These are phyloP conservation scores for Handroanthus guayacan DNA, from an alignment of 257 asterid genomes.

Conservation along the genomic window DNA sequence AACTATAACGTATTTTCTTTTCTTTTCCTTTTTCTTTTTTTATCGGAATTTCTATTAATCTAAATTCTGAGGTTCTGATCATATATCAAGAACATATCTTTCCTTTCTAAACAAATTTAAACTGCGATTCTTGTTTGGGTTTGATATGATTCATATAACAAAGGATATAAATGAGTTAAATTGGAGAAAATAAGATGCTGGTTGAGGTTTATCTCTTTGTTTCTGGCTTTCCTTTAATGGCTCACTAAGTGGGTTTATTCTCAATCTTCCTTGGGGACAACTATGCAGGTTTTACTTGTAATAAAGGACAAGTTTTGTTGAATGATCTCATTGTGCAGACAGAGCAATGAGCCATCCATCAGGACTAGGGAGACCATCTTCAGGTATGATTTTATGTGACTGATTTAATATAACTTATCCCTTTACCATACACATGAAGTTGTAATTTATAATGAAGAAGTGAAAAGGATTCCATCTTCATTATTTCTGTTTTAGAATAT, in stretches of 20 bases:
- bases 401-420: not conserved
- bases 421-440: not conserved
- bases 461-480: not conserved
- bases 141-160: not conserved
- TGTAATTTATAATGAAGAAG: not conserved
- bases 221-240: conserved; percentile 2
- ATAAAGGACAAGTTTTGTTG: conserved; percentile 41
- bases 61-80: conserved; percentile 23
- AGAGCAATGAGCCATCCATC: conserved; percentile 65
- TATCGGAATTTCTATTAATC: not conserved
- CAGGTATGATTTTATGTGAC: conserved; percentile 49
- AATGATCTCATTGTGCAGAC: conserved; percentile 46
- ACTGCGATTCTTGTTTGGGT: conserved; percentile 20
- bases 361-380: conserved; percentile 57
- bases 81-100: not conserved
- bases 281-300: conserved; percentile 44
- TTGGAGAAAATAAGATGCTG: conserved; percentile 19
- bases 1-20: not conserved
- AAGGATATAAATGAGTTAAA: conserved; percentile 21
- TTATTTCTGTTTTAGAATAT: not conserved
- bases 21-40: not conserved
- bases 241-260: not conserved
- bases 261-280: conserved; percentile 13
- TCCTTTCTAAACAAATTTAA: conserved; percentile 1
- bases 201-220: conserved; percentile 5